Evolutionary conservation across 2,329 filamentous ascomycete species (phyloP).

Genomic region (Penicillium polonicum): DNA sequence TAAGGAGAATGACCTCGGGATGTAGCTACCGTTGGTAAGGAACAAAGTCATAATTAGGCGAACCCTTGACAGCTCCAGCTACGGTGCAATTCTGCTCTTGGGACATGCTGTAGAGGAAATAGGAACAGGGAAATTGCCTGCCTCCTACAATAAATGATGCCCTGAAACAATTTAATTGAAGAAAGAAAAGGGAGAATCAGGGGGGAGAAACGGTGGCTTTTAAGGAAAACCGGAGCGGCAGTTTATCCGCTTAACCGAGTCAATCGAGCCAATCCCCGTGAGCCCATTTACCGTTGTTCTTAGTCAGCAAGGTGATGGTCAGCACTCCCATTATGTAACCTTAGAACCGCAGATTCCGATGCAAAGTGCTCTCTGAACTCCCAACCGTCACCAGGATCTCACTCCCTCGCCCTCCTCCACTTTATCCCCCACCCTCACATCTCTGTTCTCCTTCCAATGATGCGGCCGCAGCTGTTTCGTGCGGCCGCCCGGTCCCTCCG

Average conservation of each 20-base stretch:
- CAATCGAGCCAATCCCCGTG: conserved; percentile 44
- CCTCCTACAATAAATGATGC: conserved; percentile 66
- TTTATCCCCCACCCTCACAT: conserved; percentile 16
- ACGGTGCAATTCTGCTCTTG: conserved; percentile 59
- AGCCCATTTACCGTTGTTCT: conserved; percentile 37
- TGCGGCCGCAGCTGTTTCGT: conserved; percentile 65
- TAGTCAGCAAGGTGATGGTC: conserved; percentile 25
- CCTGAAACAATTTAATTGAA: conserved; percentile 54
- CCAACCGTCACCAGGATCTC: conserved; percentile 15
- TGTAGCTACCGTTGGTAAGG: conserved; percentile 68
- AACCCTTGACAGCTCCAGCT: conserved; percentile 64
- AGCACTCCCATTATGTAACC: conserved; percentile 31
- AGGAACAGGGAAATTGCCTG: conserved; percentile 47
- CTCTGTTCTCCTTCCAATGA: conserved; percentile 44
- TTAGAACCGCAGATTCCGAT: conserved; percentile 37
- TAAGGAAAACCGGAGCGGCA: conserved; percentile 27
- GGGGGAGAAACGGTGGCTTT: conserved; percentile 21
- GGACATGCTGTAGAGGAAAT: conserved; percentile 62
- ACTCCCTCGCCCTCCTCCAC: conserved; percentile 17
- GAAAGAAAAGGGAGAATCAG: conserved; percentile 36
- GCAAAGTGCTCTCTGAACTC: conserved; percentile 31
- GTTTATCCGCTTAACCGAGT: conserved; percentile 34
- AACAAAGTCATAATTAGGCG: conserved; percentile 58
- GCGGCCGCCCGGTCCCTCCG: conserved; percentile 58
- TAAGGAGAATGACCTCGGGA: conserved; percentile 16